A percentile compares a stretch with the other conserved stretches of the same genome.
Evolutionary conservation across 1,284 basidiomycete genomes (phyloP).

Genomic region (Pyrrhoderma lamaoense): DNA sequence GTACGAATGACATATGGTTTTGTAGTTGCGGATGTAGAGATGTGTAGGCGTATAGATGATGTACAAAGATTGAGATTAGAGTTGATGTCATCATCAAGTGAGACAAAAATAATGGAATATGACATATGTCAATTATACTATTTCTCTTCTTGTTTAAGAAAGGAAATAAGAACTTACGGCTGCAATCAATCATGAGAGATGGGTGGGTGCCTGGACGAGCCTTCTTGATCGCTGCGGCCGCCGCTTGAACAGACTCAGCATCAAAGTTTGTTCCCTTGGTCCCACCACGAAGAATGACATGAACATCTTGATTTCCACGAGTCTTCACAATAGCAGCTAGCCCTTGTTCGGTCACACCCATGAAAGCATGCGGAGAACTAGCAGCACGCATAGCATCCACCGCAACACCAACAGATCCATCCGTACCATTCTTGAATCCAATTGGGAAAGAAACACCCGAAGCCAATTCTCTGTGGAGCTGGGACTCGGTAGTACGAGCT

Average conservation of each 20-base stretch:
- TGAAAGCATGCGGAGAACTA: constrained; percentile 91
- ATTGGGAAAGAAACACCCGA: constrained; percentile 87
- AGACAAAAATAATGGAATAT: constrained; percentile 15
- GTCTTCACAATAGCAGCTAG: constrained; percentile 96
- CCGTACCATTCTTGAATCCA: constrained; percentile 99
- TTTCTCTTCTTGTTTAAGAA: constrained; percentile 11
- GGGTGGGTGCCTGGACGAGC: constrained; percentile 57
- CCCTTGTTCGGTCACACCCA: constrained; percentile 95
- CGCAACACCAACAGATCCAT: constrained; percentile 79
- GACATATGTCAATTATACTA: constrained; percentile 16
- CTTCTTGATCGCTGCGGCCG: constrained; percentile 63
- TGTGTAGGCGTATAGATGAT: too few relatives aligned
- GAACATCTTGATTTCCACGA: constrained; percentile 84
- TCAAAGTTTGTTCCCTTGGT: constrained; percentile 83
- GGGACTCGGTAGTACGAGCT: constrained; percentile 91
- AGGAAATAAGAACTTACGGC: constrained; percentile 41
- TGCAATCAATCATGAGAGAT: constrained; percentile 82
- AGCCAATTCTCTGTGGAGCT: constrained; percentile 89
- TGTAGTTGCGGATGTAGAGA: too few relatives aligned
- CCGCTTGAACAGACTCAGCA: constrained; percentile 67
- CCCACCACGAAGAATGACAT: constrained; percentile 91
- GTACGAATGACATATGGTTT: too few relatives aligned
- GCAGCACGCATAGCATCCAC: constrained; percentile 96
- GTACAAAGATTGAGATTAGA: too few relatives aligned
- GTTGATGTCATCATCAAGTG: neutral